Percentiles rank a stretch among this genome's conserved stretches.
These are phyloP conservation scores for Arctium lappa DNA, from an alignment of 129 eudicot species.

Conservation along the genomic window DNA sequence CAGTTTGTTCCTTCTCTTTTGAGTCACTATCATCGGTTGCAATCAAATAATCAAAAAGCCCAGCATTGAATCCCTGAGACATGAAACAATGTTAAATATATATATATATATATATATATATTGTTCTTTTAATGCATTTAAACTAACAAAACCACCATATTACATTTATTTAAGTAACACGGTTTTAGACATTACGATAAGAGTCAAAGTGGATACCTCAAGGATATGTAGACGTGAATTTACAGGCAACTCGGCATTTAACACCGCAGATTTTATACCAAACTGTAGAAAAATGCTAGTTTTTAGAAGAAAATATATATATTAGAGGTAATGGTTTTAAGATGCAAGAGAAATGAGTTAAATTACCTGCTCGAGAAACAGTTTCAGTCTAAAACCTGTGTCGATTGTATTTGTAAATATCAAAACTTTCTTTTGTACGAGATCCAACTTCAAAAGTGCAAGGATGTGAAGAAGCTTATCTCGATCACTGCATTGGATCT, in stretches of 20 bases:
- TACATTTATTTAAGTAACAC: too few species aligned
- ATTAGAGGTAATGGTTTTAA: not conserved
- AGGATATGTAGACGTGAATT: conserved; percentile 95
- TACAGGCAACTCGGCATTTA: conserved; percentile 93
- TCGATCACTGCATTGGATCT: conserved; percentile 80
- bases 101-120: too few species aligned
- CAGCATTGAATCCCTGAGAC: conserved; percentile 89
- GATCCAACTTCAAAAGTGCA: conserved; percentile 83
- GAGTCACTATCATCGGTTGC: conserved; percentile 83
- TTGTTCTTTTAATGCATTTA: not conserved
- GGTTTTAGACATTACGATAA: not conserved
- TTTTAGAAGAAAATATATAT: not conserved
- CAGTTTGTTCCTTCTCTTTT: conserved; percentile 52
- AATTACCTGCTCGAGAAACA: conserved; percentile 96
- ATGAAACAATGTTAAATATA: not conserved
- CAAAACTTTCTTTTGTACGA: conserved; percentile 84
- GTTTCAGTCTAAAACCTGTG: conserved; percentile 72
- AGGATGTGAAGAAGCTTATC: conserved; percentile 83
- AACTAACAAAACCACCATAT: not conserved
- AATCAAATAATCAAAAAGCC: conserved; percentile 88
- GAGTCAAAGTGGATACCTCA: conserved; percentile 51
- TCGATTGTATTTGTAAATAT: conserved; percentile 88
- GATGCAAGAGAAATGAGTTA: not conserved
- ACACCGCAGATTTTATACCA: conserved; percentile 86
- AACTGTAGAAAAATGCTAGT: conserved; percentile 49